These are phyloP conservation scores for Xerocomellus dryophilus DNA, from an alignment of 768 basidiomycete species.

Conservation along the genomic window DNA sequence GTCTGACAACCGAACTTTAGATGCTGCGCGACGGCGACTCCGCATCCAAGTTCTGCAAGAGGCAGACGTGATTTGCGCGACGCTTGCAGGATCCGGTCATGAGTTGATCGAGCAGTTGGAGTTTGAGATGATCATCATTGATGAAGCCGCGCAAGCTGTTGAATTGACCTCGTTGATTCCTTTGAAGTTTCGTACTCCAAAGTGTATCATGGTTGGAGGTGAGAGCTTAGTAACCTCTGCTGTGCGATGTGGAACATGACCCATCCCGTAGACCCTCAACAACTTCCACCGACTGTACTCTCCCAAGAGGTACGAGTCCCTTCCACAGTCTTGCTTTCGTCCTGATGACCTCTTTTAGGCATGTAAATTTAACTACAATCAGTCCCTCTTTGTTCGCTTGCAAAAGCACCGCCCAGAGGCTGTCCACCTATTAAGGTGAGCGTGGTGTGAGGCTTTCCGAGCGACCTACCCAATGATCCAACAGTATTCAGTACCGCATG, in stretches of 20 bases:
- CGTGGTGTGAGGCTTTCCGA: background rate
- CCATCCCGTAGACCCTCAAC: conserved; percentile 64
- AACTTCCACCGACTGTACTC: conserved; percentile 91
- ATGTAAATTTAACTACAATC: conserved; percentile 72
- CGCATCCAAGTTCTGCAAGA: conserved; percentile 75
- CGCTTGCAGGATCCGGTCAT: conserved; percentile 90
- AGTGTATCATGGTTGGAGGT: conserved; percentile 94
- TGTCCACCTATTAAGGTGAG: conserved; percentile 86
- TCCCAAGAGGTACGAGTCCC: conserved; percentile 49
- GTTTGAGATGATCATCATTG: conserved; percentile 95
- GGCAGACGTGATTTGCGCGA: conserved; percentile 92
- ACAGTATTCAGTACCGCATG: conserved; percentile 99
- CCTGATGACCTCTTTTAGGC: conserved; percentile 43
- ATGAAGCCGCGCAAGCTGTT: conserved; percentile 96
- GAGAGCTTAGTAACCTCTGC: conserved; percentile 2
- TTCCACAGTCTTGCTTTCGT: conserved; percentile 23
- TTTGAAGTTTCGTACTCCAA: conserved; percentile 77
- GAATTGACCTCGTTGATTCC: conserved; percentile 95
- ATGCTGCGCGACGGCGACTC: conserved; percentile 72
- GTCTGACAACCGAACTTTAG: conserved; percentile 75
- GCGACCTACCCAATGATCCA: background rate
- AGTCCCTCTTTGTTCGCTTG: conserved; percentile 89
- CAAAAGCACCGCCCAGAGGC: conserved; percentile 76
- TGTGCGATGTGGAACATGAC: background rate
- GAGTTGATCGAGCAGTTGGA: conserved; percentile 79